Percentiles rank a stretch among this genome's conserved stretches.
Conservation (phyloP, 2,329 filamentous ascomycete species). For the Drechmeria coniospora region DNA sequence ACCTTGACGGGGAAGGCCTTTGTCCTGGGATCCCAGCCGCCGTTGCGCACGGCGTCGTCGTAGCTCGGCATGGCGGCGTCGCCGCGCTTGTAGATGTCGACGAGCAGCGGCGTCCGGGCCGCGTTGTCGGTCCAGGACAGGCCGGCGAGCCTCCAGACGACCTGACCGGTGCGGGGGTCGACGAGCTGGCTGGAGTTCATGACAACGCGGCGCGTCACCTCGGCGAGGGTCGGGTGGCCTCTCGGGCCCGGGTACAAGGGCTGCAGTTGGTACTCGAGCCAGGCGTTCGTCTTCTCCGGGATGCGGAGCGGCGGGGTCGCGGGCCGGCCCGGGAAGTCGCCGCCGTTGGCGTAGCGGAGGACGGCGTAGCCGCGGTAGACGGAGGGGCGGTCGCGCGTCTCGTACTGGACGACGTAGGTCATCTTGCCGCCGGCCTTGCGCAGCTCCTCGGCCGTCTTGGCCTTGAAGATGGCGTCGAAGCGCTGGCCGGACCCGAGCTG, state of each 20-base stretch:
- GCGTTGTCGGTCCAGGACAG: slow-evolving; percentile 5
- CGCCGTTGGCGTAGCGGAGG: slow-evolving; percentile 20
- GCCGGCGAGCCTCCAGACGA: slow-evolving; percentile 6
- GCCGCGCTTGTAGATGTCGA: background rate
- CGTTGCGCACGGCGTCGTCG: slow-evolving; percentile 28
- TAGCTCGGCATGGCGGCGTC: slow-evolving; percentile 26
- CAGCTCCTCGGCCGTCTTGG: slow-evolving; percentile 33
- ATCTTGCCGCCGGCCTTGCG: slow-evolving; percentile 11
- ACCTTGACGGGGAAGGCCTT: slow-evolving; percentile 34
- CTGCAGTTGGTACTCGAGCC: slow-evolving; percentile 31
- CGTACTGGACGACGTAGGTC: slow-evolving; percentile 32
- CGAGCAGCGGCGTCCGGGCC: background rate
- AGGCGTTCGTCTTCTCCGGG: slow-evolving; percentile 19
- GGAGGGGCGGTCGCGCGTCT: slow-evolving; percentile 31
- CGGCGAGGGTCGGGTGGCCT: slow-evolving; percentile 20
- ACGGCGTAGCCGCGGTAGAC: slow-evolving; percentile 30
- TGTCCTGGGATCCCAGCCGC: slow-evolving; percentile 36
- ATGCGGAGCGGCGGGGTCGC: slow-evolving; percentile 12
- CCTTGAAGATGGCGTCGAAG: slow-evolving; percentile 37
- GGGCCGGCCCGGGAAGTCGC: background rate
- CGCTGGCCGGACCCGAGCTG: slow-evolving; percentile 43
- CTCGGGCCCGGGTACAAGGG: slow-evolving; percentile 11
- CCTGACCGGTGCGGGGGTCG: slow-evolving; percentile 1
- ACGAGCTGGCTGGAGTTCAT: slow-evolving; percentile 15
- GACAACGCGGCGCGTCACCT: slow-evolving; percentile 31